Base-by-base conservation (phyloP, 805 yeast genomes). In the Komagataella pastoris region DNA sequence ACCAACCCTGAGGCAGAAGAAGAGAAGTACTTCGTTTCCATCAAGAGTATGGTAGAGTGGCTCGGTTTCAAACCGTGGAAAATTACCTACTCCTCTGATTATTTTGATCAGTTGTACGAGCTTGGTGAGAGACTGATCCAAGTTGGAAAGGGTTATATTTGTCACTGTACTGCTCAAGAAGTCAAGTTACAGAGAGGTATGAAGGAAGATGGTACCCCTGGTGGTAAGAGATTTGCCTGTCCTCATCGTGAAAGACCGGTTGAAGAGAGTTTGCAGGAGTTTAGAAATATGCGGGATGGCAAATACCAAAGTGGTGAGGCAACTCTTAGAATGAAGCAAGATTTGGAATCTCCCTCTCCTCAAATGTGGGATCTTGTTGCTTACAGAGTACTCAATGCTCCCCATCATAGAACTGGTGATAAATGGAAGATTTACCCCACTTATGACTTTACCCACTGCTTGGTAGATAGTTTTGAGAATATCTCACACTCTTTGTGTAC, bases 291-390 rank as follows among this genome's bases (percentile, higher is more conserved):
- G 99, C 80, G 84, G 63, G 88, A 88, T 62, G 99, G 99, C 47
- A 72, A 74, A 56, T 93, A 85, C 70, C 74, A 78, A 58, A 89
- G 89, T 46, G 98, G 98, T 57, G 87, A 88, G 67, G 98, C 96
- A 30, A 88, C 89, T 8, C 75, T 93, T 64, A 84, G 99, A 71
- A 93, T 93, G 98, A 91, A 91, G 66, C 97, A 88, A 74, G 96
- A 93, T 62, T 72, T 93, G 56, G 64, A 68, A 7, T 85, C 93
- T 17, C 96, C 97, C 56, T 86, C 88, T 56, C 99, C 99, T 17
- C 99, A 93, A 72, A 93, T 93, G 99, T 93, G 99, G 99, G 99
- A 93, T 70, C 76, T 93, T 57, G 93, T 93, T 55, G 99, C 99
- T 10, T 93, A 93, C 71, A 80, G 99, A 66, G 96, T 93, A 3